These are phyloP conservation scores for Globisporangium rhizosaccharum DNA, from an alignment of 352 stramenopile species.

Conservation along the genomic window DNA sequence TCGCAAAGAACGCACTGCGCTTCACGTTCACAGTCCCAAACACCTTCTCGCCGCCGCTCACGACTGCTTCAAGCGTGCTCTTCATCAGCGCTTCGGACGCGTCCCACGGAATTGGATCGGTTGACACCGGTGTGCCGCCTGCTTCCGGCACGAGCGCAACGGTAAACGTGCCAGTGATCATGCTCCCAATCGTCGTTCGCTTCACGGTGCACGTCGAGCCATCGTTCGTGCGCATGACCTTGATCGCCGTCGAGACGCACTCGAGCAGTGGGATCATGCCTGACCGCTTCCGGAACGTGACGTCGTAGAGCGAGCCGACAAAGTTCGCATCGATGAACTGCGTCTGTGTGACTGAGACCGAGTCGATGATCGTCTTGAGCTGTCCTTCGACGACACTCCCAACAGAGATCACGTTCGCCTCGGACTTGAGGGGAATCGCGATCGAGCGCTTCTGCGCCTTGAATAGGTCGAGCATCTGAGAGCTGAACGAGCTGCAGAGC, in stretches of 20 bases:
- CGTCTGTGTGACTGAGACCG: conserved; percentile 34
- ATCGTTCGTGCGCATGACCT: conserved; percentile 21
- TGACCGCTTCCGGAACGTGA: conserved; percentile 59
- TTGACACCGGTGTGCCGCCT: conserved; percentile 15
- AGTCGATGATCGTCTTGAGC: conserved; percentile 48
- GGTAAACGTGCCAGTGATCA: conserved; percentile 64
- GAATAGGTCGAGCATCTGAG: conserved; percentile 40
- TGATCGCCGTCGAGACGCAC: conserved; percentile 30
- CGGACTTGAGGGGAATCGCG: conserved; percentile 40
- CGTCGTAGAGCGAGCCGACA: conserved; percentile 52
- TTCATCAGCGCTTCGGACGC: conserved; percentile 62
- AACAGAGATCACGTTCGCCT: conserved; percentile 25
- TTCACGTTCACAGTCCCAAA: conserved; percentile 87
- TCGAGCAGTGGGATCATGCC: conserved; percentile 49
- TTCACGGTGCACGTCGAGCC: conserved; percentile 25
- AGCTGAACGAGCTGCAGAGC: conserved; percentile 47
- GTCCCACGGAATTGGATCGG: conserved; percentile 64
- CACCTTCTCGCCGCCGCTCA: conserved; percentile 40
- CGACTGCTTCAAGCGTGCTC: conserved; percentile 34
- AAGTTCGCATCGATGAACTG: conserved; percentile 36
- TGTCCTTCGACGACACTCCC: conserved; percentile 33
- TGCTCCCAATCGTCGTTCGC: conserved; percentile 43
- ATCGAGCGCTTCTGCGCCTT: conserved; percentile 37
- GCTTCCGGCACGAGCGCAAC: conserved; percentile 44
- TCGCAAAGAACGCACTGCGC: conserved; percentile 74